phyloP scores from a whole-genome alignment of 1,139 yeast species.

The Suhomyces guaymorum region DNA sequence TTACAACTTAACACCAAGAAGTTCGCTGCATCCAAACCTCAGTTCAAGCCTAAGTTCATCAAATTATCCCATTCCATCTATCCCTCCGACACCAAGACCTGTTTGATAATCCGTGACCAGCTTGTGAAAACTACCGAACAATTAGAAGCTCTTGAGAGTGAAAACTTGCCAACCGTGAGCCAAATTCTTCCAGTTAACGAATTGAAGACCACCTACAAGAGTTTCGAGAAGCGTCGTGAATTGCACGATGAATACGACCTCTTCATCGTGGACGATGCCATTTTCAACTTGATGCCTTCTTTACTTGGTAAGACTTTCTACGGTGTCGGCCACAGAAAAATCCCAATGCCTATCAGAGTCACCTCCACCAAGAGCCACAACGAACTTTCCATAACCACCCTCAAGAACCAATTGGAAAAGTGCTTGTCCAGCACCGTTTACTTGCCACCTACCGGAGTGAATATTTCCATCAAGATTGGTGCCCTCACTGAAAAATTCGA shows the following conservation, averaged over 20 bases:
- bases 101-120: slow-evolving; percentile 73
- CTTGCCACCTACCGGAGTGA: slow-evolving; percentile 74
- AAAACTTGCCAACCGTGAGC: slow-evolving; percentile 46
- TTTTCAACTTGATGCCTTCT: slow-evolving; percentile 78
- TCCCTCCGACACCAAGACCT: slow-evolving; percentile 53
- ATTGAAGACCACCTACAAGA: slow-evolving; percentile 65
- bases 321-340: slow-evolving; percentile 50
- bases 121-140: slow-evolving; percentile 58
- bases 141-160: slow-evolving; percentile 60
- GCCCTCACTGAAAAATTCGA: slow-evolving; percentile 38
- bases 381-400: slow-evolving; percentile 55
- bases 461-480: slow-evolving; percentile 69
- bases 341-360: slow-evolving; percentile 72
- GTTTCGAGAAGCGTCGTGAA: slow-evolving; percentile 70
- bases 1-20: slow-evolving; percentile 66
- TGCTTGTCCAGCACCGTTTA: slow-evolving; percentile 60
- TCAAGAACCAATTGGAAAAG: slow-evolving; percentile 60
- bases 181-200: slow-evolving; percentile 57
- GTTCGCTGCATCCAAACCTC: slow-evolving; percentile 60
- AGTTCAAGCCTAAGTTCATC: slow-evolving; percentile 72
- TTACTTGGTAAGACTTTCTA: slow-evolving; percentile 80
- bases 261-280: slow-evolving; percentile 81
- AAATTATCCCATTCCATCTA: slow-evolving; percentile 51
- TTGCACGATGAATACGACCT: slow-evolving; percentile 62
- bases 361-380: slow-evolving; percentile 35